Percentiles rank a stretch among this genome's conserved stretches.
Evolutionary conservation across 129 eudicot species (phyloP).

Genomic region (Heracleum sosnowskyi): DNA sequence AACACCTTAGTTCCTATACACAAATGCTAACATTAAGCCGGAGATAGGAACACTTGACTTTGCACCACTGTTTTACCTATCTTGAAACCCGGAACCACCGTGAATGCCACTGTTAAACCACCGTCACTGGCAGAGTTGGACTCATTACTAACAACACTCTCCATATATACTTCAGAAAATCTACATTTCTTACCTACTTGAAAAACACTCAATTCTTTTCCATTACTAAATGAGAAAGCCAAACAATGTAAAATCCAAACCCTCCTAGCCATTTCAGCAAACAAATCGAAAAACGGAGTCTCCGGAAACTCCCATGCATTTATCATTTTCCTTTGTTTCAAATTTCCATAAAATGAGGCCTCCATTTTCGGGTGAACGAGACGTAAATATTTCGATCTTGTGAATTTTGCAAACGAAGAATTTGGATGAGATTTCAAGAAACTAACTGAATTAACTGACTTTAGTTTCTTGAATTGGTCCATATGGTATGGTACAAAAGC

Average conservation of each 20-base stretch:
- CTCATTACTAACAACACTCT: constrained; percentile 49
- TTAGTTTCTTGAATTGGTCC: constrained; percentile 45
- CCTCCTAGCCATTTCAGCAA: constrained; percentile 81
- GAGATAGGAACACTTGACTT: constrained; percentile 65
- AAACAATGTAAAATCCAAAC: constrained; percentile 79
- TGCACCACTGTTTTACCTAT: constrained; percentile 86
- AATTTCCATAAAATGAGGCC: constrained; percentile 75
- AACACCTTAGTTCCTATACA: not conserved
- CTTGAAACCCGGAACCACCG: constrained; percentile 95
- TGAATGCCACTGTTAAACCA: constrained; percentile 53
- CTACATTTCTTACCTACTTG: constrained; percentile 43
- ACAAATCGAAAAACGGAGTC: constrained; percentile 55
- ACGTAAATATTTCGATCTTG: constrained; percentile 61
- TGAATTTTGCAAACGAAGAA: constrained; percentile 51
- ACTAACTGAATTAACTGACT: constrained; percentile 24
- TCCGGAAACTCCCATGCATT: constrained; percentile 69
- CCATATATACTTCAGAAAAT: constrained; percentile 91
- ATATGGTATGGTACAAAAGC: constrained; percentile 17
- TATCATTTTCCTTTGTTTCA: constrained; percentile 71
- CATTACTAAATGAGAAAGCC: constrained; percentile 41
- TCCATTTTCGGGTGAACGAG: constrained; percentile 95
- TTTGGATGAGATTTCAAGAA: constrained; percentile 35
- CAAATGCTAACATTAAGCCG: constrained; percentile 5
- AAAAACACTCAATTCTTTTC: constrained; percentile 48
- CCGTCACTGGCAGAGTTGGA: constrained; percentile 26